A percentile compares a stretch with the other conserved stretches of the same genome.
Evolutionary conservation across 1,284 basidiomycete species (phyloP).

Genomic region (Ceratobasidium sp.): DNA sequence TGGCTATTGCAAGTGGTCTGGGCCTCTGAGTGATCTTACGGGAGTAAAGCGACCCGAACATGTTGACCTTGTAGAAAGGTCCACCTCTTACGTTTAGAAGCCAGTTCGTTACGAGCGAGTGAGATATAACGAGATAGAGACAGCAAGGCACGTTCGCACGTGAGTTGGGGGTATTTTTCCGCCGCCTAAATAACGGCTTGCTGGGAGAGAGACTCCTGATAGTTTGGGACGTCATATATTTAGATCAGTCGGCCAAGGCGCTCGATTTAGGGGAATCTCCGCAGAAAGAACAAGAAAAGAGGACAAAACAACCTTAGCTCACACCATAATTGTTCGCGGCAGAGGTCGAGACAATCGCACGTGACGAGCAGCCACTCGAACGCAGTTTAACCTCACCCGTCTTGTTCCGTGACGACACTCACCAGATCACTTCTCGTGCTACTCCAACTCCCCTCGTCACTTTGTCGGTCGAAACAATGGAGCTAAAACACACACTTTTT

Average conservation of each 20-base stretch:
- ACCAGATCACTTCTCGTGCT: no score
- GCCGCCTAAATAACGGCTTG: conserved; percentile 31
- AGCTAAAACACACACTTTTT: no score
- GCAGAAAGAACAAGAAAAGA: conserved; percentile 35
- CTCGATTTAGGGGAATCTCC: conserved; percentile 14
- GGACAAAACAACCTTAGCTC: conserved; percentile 16
- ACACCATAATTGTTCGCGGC: conserved; percentile 22
- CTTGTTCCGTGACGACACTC: no score
- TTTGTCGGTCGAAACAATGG: no score
- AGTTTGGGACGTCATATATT: conserved; percentile 11
- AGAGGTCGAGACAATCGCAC: background rate
- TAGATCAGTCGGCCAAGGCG: background rate
- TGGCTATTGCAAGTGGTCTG: no score
- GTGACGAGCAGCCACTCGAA: conserved; percentile 7
- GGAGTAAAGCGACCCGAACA: conserved; percentile 64
- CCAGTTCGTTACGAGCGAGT: conserved; percentile 27
- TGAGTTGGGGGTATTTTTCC: conserved; percentile 24
- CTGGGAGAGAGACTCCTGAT: conserved; percentile 36
- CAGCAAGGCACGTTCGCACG: conserved; percentile 27
- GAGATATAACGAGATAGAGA: conserved; percentile 33
- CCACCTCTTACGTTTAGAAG: conserved; percentile 20
- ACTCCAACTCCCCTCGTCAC: no score
- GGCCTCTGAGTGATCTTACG: no score
- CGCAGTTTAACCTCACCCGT: no score
- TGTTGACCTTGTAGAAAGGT: conserved; percentile 34